Base-by-base conservation (phyloP, 2,329 filamentous ascomycete genomes). In the Cladophialophora exuberans region DNA sequence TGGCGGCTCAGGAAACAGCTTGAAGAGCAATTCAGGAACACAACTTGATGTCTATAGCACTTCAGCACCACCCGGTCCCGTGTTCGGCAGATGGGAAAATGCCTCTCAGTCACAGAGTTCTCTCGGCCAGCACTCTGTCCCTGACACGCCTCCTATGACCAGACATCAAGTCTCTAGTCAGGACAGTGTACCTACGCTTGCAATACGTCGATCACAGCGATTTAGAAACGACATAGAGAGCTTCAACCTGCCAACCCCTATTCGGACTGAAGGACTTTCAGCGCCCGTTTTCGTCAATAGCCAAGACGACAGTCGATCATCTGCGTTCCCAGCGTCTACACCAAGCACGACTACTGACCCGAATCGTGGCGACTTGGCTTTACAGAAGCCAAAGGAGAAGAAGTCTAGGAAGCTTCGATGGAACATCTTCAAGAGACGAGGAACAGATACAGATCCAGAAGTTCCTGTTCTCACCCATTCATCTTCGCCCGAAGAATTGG, bases 401-500 rank as follows among this genome's bases (percentile, higher is more conserved):
- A 65, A 56, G 39, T 30, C 48, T 33, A 54, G 58, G 39, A 64
- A 48, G 52, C 36, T 54, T 57, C 77, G 76, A 67, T 84, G 81
- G 81, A 84, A 83, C 61, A 82, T 85, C 60, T 84, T 85, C 55
- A 81, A 84, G 49, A 74, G 70, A 66, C 71, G 57, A 56, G 58
- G 53, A 30, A 25, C 51, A 2, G 49, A 55, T 11, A 30, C 45
- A 28, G 50, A 56, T 25, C 41, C 47, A 26, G 41, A 54, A 22
- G 38, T 22, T 33, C 30, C 30, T 33, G n/a, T 22, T 15, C 42
- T 33, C 65, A 36, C 67, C 67, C 41, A 60, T 58, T 56, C 65
- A 59, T 31, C 63, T 54, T 47, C 59, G 58, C 54, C 69, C 3
- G 55, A 60, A 28, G 61, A 75, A 48, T 67, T 77, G 31, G 65